Conservation (phyloP, 495 filamentous ascomycete species). For the Clavariopsis aquatica region DNA sequence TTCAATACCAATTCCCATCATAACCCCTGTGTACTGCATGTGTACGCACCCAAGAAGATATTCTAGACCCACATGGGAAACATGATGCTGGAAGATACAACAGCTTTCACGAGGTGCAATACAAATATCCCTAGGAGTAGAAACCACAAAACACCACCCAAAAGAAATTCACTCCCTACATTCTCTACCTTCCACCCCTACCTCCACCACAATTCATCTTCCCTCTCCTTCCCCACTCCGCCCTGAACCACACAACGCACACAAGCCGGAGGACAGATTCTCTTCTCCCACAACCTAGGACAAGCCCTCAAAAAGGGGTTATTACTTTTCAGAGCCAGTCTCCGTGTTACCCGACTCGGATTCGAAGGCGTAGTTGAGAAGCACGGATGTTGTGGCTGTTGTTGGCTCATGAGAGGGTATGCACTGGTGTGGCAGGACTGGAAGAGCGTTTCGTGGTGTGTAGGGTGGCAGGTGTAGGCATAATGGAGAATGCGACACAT, state of each 20-base stretch:
- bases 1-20: too few species aligned
- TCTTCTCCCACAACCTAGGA: conserved; percentile 21
- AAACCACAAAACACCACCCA: too few species aligned
- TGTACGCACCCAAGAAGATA: too few species aligned
- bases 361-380: too few species aligned
- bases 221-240: background rate
- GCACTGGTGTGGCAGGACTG: conserved; percentile 11
- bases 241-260: conserved; percentile 9
- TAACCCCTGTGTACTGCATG: too few species aligned
- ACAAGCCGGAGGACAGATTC: conserved; percentile 21
- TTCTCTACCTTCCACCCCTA: background rate
- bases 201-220: background rate
- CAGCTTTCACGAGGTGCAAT: too few species aligned
- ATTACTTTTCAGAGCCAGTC: background rate
- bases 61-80: too few species aligned
- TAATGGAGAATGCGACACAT: conserved; percentile 31
- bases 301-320: conserved; percentile 9
- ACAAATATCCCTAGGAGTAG: too few species aligned
- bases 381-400: too few species aligned
- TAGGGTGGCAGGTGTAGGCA: conserved; percentile 9
- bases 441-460: conserved; percentile 24
- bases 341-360: too few species aligned
- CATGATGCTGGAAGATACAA: too few species aligned
- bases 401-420: background rate
- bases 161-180: too few species aligned